Base-by-base conservation (phyloP, 1,139 yeast genomes). In the Hansenula anomala region DNA sequence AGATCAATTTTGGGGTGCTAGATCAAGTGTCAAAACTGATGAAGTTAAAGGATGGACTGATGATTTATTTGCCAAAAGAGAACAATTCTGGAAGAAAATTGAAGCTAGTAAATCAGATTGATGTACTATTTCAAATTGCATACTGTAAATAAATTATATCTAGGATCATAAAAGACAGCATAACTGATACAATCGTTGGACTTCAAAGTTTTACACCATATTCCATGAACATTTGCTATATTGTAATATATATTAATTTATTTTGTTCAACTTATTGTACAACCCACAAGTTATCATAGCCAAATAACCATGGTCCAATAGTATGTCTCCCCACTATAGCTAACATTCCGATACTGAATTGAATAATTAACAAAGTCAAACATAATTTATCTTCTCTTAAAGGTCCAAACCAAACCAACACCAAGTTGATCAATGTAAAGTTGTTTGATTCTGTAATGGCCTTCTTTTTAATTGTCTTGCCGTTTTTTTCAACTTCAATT, bases 361-460 rank as follows among this genome's bases (percentile, higher is more conserved):
- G 98, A 18, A 78, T 51, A 0, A 52, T 52, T 55, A 92, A 59
- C 19, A 92, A 70, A 6, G 72, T 55, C 23, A 64, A 44, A 46
- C 97, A 85, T 40, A 92, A 67, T 19, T 59, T 65, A 54, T 87
- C 96, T 59, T 92, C 99, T 42, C 92, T 73, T 69, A 84, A 61
- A 3, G 97, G 97, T 0, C 98, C 98, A 37, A 82, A 67, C 83
- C 89, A 78, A 9, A 90, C 96, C 34, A 92, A 67, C 6, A 75
- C 71, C 45, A 92, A 67, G 59, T 90, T 94, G 47, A 92, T 88
- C 37, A 92, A 64, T 5, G 99, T 92, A 75, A 92, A 70, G 57
- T 92, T 92, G 15, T 94, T 80, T 40, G 86, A 77, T 41, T 74
- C 72, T 7, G 61, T 53, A 26, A 78, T 64, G 6, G 55, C 45